Percentiles rank a stretch among this genome's conserved stretches.
Conservation (phyloP, 1,139 yeast genomes). For the Yamadazyma dushanensis region DNA sequence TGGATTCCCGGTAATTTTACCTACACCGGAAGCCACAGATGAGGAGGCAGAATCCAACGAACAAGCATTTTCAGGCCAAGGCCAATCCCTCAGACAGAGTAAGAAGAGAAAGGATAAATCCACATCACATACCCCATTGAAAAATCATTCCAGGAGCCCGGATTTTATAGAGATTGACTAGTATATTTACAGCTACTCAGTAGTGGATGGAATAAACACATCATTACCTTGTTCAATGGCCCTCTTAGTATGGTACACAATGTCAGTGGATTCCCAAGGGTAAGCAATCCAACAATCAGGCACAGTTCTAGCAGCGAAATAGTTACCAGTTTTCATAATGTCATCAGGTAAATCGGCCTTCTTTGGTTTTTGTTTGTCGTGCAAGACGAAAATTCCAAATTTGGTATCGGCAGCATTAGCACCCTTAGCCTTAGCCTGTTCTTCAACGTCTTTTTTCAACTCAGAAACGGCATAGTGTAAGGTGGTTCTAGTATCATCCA, state of each 20-base stretch:
- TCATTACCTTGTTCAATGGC: slow-evolving; percentile 75
- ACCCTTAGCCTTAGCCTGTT: slow-evolving; percentile 51
- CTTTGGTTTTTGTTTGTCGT: slow-evolving; percentile 88
- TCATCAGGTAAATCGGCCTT: slow-evolving; percentile 72
- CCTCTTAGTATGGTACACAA: slow-evolving; percentile 78
- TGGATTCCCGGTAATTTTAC: slow-evolving; percentile 87
- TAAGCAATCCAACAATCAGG: slow-evolving; percentile 97
- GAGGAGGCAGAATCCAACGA: slow-evolving; percentile 19
- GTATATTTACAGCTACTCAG: slow-evolving; percentile 10
- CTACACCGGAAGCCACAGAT: slow-evolving; percentile 48
- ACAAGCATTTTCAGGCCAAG: slow-evolving; percentile 55
- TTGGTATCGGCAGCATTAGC: slow-evolving; percentile 59
- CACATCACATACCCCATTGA: slow-evolving; percentile 40
- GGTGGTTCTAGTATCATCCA: slow-evolving; percentile 94
- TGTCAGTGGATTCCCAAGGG: slow-evolving; percentile 95
- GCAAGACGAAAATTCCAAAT: slow-evolving; percentile 88
- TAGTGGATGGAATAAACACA: slow-evolving; percentile 44
- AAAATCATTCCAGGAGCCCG: slow-evolving; percentile 61
- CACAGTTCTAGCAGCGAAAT: slow-evolving; percentile 87
- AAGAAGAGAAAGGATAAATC: slow-evolving; percentile 68
- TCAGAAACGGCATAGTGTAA: slow-evolving; percentile 89
- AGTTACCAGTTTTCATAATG: slow-evolving; percentile 65
- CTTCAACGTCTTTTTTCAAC: slow-evolving; percentile 76
- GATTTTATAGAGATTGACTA: slow-evolving; percentile 80
- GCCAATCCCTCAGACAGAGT: slow-evolving; percentile 71